phyloP scores from a whole-genome alignment of 208 protist species.

The Lotmaria passim region DNA sequence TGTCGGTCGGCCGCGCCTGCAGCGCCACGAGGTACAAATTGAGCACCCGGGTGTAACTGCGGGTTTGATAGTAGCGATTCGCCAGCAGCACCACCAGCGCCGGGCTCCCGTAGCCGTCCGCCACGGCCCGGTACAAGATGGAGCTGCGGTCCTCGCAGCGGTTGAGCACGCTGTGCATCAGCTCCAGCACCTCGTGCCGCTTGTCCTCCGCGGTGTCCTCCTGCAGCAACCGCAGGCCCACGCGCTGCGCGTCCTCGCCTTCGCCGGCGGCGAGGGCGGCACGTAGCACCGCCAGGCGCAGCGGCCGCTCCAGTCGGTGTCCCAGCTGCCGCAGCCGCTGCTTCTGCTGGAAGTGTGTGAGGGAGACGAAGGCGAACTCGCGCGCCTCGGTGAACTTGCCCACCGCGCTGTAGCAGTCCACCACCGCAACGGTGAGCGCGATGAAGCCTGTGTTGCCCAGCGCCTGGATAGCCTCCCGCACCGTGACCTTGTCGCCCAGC shows the following conservation, averaged over 20 bases:
- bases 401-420: slow-evolving; percentile 84
- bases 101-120: slow-evolving; percentile 53
- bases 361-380: slow-evolving; percentile 85
- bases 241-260: slow-evolving; percentile 82
- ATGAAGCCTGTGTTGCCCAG: slow-evolving; percentile 72
- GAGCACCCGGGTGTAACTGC: slow-evolving; percentile 75
- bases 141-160: slow-evolving; percentile 56
- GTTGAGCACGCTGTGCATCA: slow-evolving; percentile 82
- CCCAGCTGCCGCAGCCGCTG: slow-evolving; percentile 58
- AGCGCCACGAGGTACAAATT: slow-evolving; percentile 78
- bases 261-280: slow-evolving; percentile 76
- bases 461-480: slow-evolving; percentile 66
- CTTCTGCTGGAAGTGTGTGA: slow-evolving; percentile 54
- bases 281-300: slow-evolving; percentile 78
- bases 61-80: slow-evolving; percentile 77
- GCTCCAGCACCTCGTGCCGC: slow-evolving; percentile 68
- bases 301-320: slow-evolving; percentile 60
- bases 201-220: slow-evolving; percentile 66
- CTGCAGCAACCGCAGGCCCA: slow-evolving; percentile 78
- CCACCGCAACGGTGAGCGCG: slow-evolving; percentile 70
- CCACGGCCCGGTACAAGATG: slow-evolving; percentile 54
- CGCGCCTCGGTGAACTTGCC: slow-evolving; percentile 89
- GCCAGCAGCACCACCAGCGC: slow-evolving; percentile 72
- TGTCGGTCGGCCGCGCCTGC: slow-evolving; percentile 59
- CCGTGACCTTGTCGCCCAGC: slow-evolving; percentile 60